These are phyloP conservation scores for Cymbopogon citratus DNA, from an alignment of 176 grass and related monocot genomes.

Conservation along the genomic window DNA sequence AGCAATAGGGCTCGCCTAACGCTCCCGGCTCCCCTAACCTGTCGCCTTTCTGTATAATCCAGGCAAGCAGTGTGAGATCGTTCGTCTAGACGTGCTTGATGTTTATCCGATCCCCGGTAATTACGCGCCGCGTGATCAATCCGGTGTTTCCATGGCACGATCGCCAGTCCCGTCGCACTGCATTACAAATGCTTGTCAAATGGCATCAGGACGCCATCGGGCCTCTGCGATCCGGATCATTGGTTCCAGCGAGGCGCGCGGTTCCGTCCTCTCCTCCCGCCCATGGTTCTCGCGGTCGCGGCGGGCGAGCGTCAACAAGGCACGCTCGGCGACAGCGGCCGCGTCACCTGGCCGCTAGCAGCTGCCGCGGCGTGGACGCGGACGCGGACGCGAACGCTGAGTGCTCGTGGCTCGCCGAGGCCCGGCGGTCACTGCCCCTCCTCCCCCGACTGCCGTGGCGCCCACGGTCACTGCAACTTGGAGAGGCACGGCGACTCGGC, in stretches of 20 bases:
- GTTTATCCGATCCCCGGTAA: not conserved
- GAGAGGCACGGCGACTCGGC: not conserved
- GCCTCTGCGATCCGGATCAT: not conserved
- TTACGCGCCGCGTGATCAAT: not conserved
- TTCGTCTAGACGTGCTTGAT: slow-evolving; percentile 14
- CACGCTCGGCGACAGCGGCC: not conserved
- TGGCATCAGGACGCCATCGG: not conserved
- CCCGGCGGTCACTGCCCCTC: not conserved
- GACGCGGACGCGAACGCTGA: not conserved
- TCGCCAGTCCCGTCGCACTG: not conserved
- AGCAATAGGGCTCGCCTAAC: not conserved
- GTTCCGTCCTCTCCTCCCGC: not conserved
- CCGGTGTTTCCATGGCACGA: not conserved
- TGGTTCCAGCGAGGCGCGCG: not conserved
- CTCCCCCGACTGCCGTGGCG: not conserved
- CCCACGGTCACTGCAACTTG: not conserved
- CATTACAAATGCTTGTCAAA: not conserved
- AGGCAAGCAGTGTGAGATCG: not conserved
- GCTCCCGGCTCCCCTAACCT: not conserved
- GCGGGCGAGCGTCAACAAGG: not conserved
- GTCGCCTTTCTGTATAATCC: not conserved
- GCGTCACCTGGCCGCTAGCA: not conserved
- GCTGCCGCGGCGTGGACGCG: not conserved
- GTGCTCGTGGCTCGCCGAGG: not conserved
- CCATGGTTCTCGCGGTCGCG: not conserved